Conservation (phyloP, 2,329 filamentous ascomycete species). For the Pseudopithomyces chartarum region DNA sequence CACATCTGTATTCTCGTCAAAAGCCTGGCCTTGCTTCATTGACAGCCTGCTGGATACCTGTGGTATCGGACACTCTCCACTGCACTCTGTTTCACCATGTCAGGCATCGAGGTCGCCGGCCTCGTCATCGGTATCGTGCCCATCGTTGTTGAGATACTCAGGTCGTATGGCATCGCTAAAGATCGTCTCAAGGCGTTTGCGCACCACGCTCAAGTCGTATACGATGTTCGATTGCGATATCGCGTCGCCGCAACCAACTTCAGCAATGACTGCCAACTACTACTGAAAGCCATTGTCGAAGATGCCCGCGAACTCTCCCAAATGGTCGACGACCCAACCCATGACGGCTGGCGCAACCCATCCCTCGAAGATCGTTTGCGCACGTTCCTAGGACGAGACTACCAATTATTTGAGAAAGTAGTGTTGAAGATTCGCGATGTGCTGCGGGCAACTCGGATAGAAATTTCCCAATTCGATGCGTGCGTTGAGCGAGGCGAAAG, state of each 20-base stretch:
- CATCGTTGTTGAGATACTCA: constrained; percentile 14
- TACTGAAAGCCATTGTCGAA: constrained; percentile 6
- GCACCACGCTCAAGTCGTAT: constrained; percentile 4
- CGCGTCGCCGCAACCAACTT: constrained; percentile 12
- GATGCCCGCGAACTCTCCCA: constrained; percentile 8
- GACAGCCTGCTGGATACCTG: neutral
- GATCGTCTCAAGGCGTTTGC: constrained; percentile 9
- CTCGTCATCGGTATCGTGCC: constrained; percentile 13
- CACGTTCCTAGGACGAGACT: constrained; percentile 8
- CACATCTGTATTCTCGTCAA: neutral
- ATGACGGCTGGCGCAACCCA: constrained; percentile 3
- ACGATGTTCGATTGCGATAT: constrained; percentile 12
- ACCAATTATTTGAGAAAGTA: constrained; percentile 8
- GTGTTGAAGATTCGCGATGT: constrained; percentile 14
- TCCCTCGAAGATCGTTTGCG: constrained; percentile 5
- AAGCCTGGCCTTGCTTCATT: neutral
- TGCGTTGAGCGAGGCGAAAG: neutral
- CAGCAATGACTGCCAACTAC: constrained; percentile 10
- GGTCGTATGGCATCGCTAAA: constrained; percentile 10
- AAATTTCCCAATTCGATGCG: neutral
- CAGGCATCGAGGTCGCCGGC: constrained; percentile 14
- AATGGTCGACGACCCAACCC: constrained; percentile 6
- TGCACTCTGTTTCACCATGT: constrained; percentile 1
- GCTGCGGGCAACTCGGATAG: constrained; percentile 3
- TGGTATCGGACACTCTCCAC: neutral